Evolutionary conservation across 2,329 filamentous ascomycete genomes (phyloP), one percentile per base, ranked within the genome.

Genomic region (Phoma herbarum): DNA sequence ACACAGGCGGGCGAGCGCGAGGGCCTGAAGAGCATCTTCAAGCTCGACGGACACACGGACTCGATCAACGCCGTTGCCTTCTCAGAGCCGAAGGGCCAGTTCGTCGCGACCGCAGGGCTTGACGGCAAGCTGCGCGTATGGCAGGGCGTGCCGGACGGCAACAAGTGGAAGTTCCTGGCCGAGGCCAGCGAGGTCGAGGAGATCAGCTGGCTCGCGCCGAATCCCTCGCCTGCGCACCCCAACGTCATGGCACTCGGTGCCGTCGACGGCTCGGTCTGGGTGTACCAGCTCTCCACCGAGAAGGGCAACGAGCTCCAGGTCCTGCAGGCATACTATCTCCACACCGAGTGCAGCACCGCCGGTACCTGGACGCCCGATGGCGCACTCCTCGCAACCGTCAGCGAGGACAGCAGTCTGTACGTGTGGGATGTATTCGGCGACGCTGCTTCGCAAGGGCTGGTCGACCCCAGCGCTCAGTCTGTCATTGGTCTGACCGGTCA

Each of bases 291-390:
- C 93, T 76, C 81, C 85, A 28, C 82, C 82, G 52, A 91, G 31
- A 78, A 81, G 33, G 78, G 82, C 14, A 80, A 80, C 29, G 83
- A 91, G 8, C 83, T 98, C 52, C 88, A 89, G 69, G 95, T 98
- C 72, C 85, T 96, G 5, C 92, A 97, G 80, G 90, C 90, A 25
- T 97, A 95, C 81, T 97, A 97, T 83, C 84, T 96, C 25, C 95
- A 98, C 81, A 94, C 91, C 3, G 90, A 81, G 18, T 81, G 91
- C 26, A 96, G 91, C 79, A 98, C 95, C 1, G 94, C 93, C 8
- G 95, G 95, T 59, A 84, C 90, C 2, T 99, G 95, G 93, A 92
- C 92, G 0, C 85, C 91, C 4, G 93, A 97, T 75, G 95, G 95
- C 50, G 88, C 88, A 28, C 81, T 98, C 16, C 85, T 99, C 1